Evolutionary conservation across 192 early-diverging fungal species (phyloP), one percentile per base, ranked within the genome.

Genomic region (Rhizophagus sp.): DNA sequence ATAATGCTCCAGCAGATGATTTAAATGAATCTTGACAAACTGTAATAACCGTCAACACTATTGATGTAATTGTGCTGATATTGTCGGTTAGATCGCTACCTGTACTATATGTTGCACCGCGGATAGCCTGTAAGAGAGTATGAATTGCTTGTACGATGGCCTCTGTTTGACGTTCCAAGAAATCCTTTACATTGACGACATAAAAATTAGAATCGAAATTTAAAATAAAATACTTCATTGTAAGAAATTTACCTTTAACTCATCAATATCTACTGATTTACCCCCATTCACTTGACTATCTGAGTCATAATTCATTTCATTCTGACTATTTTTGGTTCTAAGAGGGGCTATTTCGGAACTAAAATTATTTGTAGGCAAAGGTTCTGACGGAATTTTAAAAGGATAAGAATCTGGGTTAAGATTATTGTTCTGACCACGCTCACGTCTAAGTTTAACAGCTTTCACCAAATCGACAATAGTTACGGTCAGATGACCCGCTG

Each of bases 381-480:
- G 61, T 41, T 47, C 73, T 65, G 27, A 44, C 9, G 27, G 63
- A 52, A 36, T 65, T 15, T 39, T 36, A 62, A 24, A 65, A 44
- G 41, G 41, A 44, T 9, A 44, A 47, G 44, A 12, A 10, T 65
- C 39, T 22, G 30, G 17, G 24, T 27, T 50, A 72, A 62, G 62
- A 33, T 61, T 8, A 34, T 39, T 19, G 4, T 15, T 22, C 13
- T 70, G 30, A 33, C 61, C 50, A n/a, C 64, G 57, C 2, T 62
- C 33, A 33, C 62, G 80, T 24, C 44, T 66, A 27, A 80, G 67
- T 64, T 87, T 90, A 34, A 90, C 65, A 6, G 87, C 70, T 68
- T 88, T 87, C 25, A 95, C 94, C 64, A 98, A 84, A 49, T 93
- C 94, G 9, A 95, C 94, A 41, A 98, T 90, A 0, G 93, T 88